phyloP scores from a whole-genome alignment of 192 early-diverging fungal species.

The Borealophlyctis nickersoniae region DNA sequence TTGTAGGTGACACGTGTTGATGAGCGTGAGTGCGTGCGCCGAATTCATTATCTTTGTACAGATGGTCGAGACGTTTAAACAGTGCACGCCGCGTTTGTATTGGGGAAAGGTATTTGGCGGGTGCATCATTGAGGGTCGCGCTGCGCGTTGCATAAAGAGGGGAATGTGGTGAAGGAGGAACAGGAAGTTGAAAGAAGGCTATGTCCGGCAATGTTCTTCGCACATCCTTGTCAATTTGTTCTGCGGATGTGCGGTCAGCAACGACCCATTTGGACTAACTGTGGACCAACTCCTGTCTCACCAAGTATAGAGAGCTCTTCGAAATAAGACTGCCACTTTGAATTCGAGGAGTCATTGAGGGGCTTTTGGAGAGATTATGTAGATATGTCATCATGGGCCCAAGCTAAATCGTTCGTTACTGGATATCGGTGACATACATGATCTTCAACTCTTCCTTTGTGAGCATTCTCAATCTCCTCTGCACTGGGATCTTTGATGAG shows the following conservation, averaged over 20 bases:
- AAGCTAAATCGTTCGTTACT: no score
- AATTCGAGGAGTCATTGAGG: slow-evolving; percentile 40
- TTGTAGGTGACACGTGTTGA: slow-evolving; percentile 11
- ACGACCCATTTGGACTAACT: neutral
- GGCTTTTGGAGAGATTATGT: slow-evolving; percentile 31
- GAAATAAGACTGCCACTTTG: slow-evolving; percentile 65
- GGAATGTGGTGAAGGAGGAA: slow-evolving; percentile 32
- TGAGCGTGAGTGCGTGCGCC: slow-evolving; percentile 40
- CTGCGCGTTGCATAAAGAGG: slow-evolving; percentile 2
- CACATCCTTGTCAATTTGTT: slow-evolving; percentile 77
- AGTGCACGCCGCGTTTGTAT: slow-evolving; percentile 32
- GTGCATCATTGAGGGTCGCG: neutral
- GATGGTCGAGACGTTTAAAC: slow-evolving; percentile 63
- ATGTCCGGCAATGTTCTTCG: slow-evolving; percentile 71
- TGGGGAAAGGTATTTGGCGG: slow-evolving; percentile 8
- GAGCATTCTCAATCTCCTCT: slow-evolving; percentile 29
- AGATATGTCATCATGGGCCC: no score
- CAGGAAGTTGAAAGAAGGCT: slow-evolving; percentile 68
- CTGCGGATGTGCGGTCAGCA: slow-evolving; percentile 2
- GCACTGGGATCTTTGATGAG: slow-evolving; percentile 49
- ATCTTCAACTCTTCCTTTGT: slow-evolving; percentile 6
- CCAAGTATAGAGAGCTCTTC: slow-evolving; percentile 54
- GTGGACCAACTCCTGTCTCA: neutral
- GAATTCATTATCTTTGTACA: slow-evolving; percentile 55
- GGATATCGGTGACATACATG: neutral